Evolutionary conservation across 805 yeast species (phyloP).

Genomic region (Candida oleophila): DNA sequence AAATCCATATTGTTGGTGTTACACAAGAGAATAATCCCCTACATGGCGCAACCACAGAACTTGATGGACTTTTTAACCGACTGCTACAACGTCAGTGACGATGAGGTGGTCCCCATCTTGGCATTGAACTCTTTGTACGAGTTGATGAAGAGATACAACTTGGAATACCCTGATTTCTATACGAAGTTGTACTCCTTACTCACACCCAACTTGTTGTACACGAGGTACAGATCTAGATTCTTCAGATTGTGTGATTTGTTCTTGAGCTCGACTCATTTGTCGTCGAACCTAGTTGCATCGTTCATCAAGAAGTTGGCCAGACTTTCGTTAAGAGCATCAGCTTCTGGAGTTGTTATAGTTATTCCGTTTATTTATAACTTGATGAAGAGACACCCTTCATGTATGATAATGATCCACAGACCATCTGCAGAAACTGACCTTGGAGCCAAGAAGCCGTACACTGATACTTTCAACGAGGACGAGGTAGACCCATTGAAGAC

Average conservation of each 20-base stretch:
- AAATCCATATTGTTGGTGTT: conserved; percentile 66
- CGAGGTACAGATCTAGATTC: conserved; percentile 81
- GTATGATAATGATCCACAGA: conserved; percentile 84
- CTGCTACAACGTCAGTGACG: conserved; percentile 57
- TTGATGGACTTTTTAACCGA: conserved; percentile 94
- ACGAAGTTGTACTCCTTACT: conserved; percentile 76
- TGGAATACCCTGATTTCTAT: conserved; percentile 92
- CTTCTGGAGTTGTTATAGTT: conserved; percentile 82
- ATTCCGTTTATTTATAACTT: conserved; percentile 91
- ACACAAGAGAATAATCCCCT: conserved; percentile 84
- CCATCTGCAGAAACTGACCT: conserved; percentile 19
- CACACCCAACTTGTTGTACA: conserved; percentile 72
- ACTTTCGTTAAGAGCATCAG: conserved; percentile 73
- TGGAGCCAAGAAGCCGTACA: conserved; percentile 18
- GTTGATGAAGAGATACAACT: conserved; percentile 74
- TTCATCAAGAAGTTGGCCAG: conserved; percentile 83
- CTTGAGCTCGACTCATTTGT: conserved; percentile 81
- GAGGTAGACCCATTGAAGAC: conserved; percentile 79
- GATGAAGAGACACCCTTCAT: conserved; percentile 87
- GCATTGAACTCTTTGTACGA: conserved; percentile 87
- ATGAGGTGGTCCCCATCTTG: conserved; percentile 60
- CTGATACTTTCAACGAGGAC: conserved; percentile 64
- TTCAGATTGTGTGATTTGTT: conserved; percentile 84
- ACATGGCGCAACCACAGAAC: conserved; percentile 71
- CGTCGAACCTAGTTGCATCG: conserved; percentile 81